Conservation (phyloP, 257 asterid species). For the Salvia hispanica region DNA sequence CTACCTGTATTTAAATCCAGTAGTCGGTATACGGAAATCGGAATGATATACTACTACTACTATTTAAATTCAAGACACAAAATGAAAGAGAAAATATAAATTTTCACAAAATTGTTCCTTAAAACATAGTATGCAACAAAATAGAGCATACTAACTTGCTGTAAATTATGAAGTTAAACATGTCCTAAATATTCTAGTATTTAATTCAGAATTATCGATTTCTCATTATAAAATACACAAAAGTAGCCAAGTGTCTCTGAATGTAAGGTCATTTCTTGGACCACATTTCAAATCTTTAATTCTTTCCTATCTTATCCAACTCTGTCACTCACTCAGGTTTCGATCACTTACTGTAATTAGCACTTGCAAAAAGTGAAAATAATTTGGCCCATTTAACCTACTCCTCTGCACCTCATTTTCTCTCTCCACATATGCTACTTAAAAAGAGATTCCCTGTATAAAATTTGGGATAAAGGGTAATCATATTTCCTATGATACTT, state of each 20-base stretch:
- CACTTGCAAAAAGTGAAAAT: background rate
- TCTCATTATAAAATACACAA: no score
- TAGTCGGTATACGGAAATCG: no score
- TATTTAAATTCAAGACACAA: no score
- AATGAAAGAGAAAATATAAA: no score
- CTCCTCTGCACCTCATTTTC: background rate
- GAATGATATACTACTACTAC: no score
- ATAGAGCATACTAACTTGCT: no score
- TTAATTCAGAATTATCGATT: no score
- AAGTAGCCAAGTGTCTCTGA: background rate
- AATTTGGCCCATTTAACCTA: background rate
- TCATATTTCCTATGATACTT: background rate
- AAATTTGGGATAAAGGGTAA: background rate
- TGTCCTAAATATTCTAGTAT: no score
- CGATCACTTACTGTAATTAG: background rate
- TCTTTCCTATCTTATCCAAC: background rate
- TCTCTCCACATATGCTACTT: background rate
- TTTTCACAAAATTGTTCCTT: no score
- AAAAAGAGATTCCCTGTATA: background rate
- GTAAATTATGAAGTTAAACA: no score
- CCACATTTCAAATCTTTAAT: background rate
- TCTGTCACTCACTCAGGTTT: background rate
- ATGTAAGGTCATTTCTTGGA: background rate
- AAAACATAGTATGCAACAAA: no score
- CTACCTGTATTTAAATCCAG: no score